Percentiles rank a stretch among this genome's conserved stretches.
Evolutionary conservation across 306 rosid genomes (phyloP).

Genomic region (Dryas octopetala): DNA sequence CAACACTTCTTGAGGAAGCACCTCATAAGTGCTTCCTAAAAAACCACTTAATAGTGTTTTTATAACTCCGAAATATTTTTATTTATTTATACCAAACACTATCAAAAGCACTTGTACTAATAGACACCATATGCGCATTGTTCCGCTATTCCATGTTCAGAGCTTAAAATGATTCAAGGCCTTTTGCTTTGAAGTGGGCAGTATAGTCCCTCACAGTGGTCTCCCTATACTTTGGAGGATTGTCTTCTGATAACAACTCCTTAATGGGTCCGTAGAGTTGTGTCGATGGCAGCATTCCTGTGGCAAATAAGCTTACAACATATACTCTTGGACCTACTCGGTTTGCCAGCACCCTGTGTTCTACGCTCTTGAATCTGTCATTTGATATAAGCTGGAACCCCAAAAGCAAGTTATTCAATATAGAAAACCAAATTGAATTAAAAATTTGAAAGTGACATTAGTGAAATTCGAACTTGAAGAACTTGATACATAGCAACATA

Average conservation of each 20-base stretch:
- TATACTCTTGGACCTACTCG: slow-evolving; percentile 15
- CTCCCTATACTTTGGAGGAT: slow-evolving; percentile 18
- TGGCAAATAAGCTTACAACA: background rate
- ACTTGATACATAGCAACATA: too few relatives aligned
- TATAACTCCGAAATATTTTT: too few relatives aligned
- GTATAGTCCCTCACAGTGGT: background rate
- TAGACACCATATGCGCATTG: too few relatives aligned
- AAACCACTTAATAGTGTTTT: too few relatives aligned
- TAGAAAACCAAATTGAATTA: background rate
- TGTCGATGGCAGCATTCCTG: slow-evolving; percentile 5
- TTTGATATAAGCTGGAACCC: background rate
- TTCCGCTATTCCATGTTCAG: background rate
- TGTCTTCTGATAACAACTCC: slow-evolving; percentile 3
- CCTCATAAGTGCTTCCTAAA: too few relatives aligned
- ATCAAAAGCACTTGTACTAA: too few relatives aligned
- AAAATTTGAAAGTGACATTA: background rate
- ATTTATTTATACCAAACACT: too few relatives aligned
- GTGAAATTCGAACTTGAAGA: too few relatives aligned
- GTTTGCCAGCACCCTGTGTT: slow-evolving; percentile 33
- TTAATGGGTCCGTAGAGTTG: slow-evolving; percentile 13
- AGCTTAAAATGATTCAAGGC: background rate
- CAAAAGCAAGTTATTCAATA: background rate
- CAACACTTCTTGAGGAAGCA: too few relatives aligned
- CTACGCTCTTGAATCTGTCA: slow-evolving; percentile 29
- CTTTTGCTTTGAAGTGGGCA: background rate